phyloP scores from a whole-genome alignment of 1,284 basidiomycete genomes.

The Apiotrichum akiyoshidainum region DNA sequence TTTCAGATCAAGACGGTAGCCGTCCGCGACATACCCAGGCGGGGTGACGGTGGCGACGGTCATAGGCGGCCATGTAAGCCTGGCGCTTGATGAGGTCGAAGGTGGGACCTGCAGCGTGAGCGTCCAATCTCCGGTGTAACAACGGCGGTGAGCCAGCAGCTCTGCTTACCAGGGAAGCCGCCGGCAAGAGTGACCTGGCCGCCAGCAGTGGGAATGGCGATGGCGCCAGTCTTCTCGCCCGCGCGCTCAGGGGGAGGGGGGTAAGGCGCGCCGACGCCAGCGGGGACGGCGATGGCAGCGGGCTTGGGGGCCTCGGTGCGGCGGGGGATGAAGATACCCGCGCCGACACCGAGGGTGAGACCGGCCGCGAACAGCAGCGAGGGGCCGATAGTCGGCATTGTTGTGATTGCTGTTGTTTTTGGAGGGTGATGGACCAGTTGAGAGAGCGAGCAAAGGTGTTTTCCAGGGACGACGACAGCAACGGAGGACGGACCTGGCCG shows the following conservation, averaged over 20 bases:
- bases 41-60: conserved; percentile 83
- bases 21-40: conserved; percentile 66
- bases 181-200: conserved; percentile 36
- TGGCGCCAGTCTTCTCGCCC: conserved; percentile 18
- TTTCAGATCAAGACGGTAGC: too few relatives aligned
- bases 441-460: not conserved
- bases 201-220: conserved; percentile 29
- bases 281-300: conserved; percentile 2
- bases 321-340: conserved; percentile 37
- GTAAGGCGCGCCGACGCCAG: conserved; percentile 13
- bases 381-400: conserved; percentile 47
- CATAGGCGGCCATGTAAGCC: conserved; percentile 86
- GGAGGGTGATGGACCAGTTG: not conserved
- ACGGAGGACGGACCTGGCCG: not conserved
- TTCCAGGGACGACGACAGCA: not conserved
- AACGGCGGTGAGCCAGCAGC: too few relatives aligned
- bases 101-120: conserved; percentile 64
- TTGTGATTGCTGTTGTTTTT: conserved; percentile 6
- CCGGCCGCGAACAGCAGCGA: conserved; percentile 49
- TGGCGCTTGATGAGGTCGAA: conserved; percentile 73
- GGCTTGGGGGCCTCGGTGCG: conserved; percentile 9
- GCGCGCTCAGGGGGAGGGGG: conserved; percentile 28
- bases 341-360: conserved; percentile 26
- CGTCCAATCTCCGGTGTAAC: too few relatives aligned
- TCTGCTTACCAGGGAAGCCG: conserved; percentile 48